Conservation (phyloP, 163 green algal species). For the Dunaliella salina region DNA sequence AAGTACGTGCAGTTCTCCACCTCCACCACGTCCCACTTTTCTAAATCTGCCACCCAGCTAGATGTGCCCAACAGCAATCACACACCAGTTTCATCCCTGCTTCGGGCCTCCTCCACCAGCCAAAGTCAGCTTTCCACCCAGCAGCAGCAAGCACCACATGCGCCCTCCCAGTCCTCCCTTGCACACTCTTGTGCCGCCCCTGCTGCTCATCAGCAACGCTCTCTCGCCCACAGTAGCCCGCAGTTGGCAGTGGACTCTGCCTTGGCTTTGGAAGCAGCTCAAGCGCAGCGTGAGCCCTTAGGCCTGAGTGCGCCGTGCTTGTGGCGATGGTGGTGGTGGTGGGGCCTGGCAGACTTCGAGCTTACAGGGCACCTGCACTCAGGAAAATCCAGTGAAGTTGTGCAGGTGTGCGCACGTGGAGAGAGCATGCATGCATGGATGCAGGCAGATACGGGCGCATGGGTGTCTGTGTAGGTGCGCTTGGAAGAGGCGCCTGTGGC, state of each 20-base stretch:
- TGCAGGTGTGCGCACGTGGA: not conserved
- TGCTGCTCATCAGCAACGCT: too few species aligned
- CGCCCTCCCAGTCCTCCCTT: too few species aligned
- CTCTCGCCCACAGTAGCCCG: not conserved
- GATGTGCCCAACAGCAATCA: too few species aligned
- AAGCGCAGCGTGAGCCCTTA: not conserved
- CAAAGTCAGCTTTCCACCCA: too few species aligned
- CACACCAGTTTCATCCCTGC: too few species aligned
- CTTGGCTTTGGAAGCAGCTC: not conserved
- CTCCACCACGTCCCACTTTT: too few species aligned
- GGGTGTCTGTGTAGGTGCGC: not conserved
- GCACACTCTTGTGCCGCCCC: too few species aligned
- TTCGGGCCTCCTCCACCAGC: too few species aligned
- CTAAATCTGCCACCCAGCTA: too few species aligned
- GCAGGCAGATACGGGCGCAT: not conserved
- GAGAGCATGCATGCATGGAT: not conserved
- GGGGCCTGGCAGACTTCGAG: conserved; percentile 4
- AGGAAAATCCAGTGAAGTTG: not conserved
- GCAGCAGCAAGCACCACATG: too few species aligned
- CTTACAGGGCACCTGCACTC: conserved; percentile 7
- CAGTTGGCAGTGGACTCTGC: not conserved
- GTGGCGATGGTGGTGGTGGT: not conserved
- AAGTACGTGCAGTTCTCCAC: too few species aligned
- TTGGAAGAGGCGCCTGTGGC: not conserved
- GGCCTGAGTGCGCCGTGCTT: not conserved